Conservation (phyloP, 2,329 filamentous ascomycete genomes). For the Beauveria pseudobassiana region DNA sequence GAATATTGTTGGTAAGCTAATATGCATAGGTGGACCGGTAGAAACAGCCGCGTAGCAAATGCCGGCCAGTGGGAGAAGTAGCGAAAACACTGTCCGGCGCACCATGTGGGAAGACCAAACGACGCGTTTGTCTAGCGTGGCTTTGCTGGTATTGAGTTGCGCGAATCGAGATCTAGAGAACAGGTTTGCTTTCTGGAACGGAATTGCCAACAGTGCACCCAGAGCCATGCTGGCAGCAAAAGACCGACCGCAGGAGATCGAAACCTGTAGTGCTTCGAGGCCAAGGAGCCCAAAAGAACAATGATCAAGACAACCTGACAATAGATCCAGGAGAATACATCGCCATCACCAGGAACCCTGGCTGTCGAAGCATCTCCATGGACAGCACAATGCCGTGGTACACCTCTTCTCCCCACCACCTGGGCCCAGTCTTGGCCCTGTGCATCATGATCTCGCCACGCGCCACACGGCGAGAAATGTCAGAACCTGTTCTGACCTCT, state of each 20-base stretch:
- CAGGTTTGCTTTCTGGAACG: constrained; percentile 63
- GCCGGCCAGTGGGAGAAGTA: constrained; percentile 58
- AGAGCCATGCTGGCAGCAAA: constrained; percentile 57
- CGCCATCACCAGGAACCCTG: constrained; percentile 64
- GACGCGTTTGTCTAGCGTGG: constrained; percentile 56
- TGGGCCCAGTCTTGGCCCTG: constrained; percentile 61
- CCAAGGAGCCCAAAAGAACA: constrained; percentile 62
- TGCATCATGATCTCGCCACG: constrained; percentile 73
- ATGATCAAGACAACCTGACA: constrained; percentile 68
- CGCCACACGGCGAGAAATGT: constrained; percentile 51
- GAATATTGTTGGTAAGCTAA: constrained; percentile 58
- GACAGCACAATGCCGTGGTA: constrained; percentile 61
- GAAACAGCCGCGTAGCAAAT: constrained; percentile 62
- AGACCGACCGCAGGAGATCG: constrained; percentile 58
- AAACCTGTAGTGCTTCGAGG: constrained; percentile 60
- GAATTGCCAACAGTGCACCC: constrained; percentile 62
- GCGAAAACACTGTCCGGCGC: constrained; percentile 59
- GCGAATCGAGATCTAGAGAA: constrained; percentile 58
- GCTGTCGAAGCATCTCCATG: constrained; percentile 63
- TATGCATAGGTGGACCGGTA: constrained; percentile 50
- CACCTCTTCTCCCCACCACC: constrained; percentile 71
- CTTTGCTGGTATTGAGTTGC: constrained; percentile 55
- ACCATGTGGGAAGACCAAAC: constrained; percentile 67
- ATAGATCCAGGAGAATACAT: constrained; percentile 76
- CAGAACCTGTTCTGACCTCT: constrained; percentile 49